Evolutionary conservation across 805 yeast genomes (phyloP).

Genomic region (Teunomyces atbi): DNA sequence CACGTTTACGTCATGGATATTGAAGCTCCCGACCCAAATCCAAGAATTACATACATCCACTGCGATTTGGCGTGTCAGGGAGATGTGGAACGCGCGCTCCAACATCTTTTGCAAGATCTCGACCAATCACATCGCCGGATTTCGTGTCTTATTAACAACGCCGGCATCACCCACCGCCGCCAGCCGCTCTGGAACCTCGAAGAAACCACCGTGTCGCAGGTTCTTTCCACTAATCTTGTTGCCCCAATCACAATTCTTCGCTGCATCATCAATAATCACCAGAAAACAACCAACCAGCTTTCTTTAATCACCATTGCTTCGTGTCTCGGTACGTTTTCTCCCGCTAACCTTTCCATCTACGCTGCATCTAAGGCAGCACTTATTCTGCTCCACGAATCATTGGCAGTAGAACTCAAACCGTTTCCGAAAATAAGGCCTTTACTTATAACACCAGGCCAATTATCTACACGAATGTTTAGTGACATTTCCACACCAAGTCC

Average conservation of each 20-base stretch:
- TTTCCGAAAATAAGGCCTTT: slow-evolving; percentile 29
- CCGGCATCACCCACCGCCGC: slow-evolving; percentile 43
- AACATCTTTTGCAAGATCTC: slow-evolving; percentile 9
- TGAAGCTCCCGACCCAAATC: slow-evolving; percentile 11
- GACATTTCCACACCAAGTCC: slow-evolving; percentile 41
- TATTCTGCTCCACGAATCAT: slow-evolving; percentile 43
- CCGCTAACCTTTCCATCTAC: slow-evolving; percentile 46
- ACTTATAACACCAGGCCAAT: slow-evolving; percentile 51
- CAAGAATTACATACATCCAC: slow-evolving; percentile 13
- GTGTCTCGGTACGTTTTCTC: slow-evolving; percentile 48
- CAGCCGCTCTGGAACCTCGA: slow-evolving; percentile 25
- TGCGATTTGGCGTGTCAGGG: slow-evolving; percentile 23
- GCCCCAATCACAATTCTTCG: slow-evolving; percentile 28
- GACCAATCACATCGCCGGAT: slow-evolving; percentile 11
- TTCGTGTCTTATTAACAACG: slow-evolving; percentile 45
- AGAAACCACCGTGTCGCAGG: slow-evolving; percentile 17
- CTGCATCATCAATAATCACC: slow-evolving; percentile 20
- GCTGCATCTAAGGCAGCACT: slow-evolving; percentile 50
- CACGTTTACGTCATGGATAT: slow-evolving; percentile 34
- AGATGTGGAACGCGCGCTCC: slow-evolving; percentile 14
- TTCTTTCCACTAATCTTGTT: slow-evolving; percentile 32
- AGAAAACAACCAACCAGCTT: slow-evolving; percentile 12
- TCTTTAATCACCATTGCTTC: slow-evolving; percentile 47
- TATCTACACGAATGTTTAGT: slow-evolving; percentile 47
- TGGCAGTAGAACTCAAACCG: slow-evolving; percentile 36